phyloP scores from a whole-genome alignment of 306 rosid species.

The Elaeagnus macrophylla region DNA sequence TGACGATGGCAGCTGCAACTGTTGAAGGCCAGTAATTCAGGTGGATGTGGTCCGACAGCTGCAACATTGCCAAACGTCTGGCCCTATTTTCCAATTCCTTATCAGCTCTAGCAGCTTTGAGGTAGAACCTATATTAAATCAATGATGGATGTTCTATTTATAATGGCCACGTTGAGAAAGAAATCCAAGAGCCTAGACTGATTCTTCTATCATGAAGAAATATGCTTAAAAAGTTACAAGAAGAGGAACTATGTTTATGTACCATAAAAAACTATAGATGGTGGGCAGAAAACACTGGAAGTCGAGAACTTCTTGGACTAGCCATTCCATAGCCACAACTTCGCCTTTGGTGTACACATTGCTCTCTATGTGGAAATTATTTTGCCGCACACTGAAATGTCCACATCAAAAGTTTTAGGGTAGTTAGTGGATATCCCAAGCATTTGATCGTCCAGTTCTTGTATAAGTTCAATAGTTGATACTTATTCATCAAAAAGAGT shows the following conservation, averaged over 20 bases:
- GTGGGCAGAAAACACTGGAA: slow-evolving; percentile 81
- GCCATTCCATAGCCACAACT: slow-evolving; percentile 99
- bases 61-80: slow-evolving; percentile 54
- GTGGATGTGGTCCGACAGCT: slow-evolving; percentile 50
- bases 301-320: slow-evolving; percentile 76
- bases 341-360: slow-evolving; percentile 58
- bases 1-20: slow-evolving; percentile 85
- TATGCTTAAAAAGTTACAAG: slow-evolving; percentile 7
- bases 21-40: slow-evolving; percentile 79
- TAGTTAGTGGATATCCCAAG: slow-evolving; percentile 8
- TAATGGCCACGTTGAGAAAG: background rate
- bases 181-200: background rate
- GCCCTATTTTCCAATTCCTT: slow-evolving; percentile 57
- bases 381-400: slow-evolving; percentile 50
- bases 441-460: background rate
- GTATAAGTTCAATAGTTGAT: too few species aligned
- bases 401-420: slow-evolving; percentile 11
- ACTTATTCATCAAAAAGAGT: too few species aligned
- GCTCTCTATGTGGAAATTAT: slow-evolving; percentile 37
- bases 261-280: slow-evolving; percentile 77
- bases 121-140: slow-evolving; percentile 55
- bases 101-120: slow-evolving; percentile 69
- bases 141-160: background rate
- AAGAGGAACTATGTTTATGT: slow-evolving; percentile 12
- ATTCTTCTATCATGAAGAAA: slow-evolving; percentile 4